Percentiles rank a stretch among this genome's conserved stretches.
Conservation (phyloP, 1,284 basidiomycete species). For the Ceratobasidium sp. region DNA sequence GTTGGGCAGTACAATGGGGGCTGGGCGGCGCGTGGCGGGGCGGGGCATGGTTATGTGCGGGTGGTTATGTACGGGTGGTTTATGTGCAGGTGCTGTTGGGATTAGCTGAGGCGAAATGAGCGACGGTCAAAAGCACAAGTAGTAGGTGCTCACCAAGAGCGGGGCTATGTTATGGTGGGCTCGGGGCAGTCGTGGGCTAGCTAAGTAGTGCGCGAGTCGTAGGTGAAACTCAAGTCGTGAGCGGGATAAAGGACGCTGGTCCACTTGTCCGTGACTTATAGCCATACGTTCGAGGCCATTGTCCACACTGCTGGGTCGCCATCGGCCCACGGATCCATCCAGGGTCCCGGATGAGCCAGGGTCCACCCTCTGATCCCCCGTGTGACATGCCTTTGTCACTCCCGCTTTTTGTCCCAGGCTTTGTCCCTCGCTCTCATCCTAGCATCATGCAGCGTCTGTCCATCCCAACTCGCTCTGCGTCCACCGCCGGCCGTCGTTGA, state of each 20-base stretch:
- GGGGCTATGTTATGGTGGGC: not conserved
- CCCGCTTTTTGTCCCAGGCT: not conserved
- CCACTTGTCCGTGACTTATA: conserved; percentile 13
- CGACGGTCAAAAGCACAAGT: not conserved
- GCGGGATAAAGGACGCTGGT: conserved; percentile 19
- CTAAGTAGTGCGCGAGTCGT: too few species aligned
- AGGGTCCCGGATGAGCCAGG: not conserved
- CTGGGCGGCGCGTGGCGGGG: conserved; percentile 14
- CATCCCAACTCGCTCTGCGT: not conserved
- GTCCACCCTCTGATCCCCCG: not conserved
- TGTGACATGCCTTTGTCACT: conserved; percentile 15
- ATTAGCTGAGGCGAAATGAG: not conserved
- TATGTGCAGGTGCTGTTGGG: not conserved
- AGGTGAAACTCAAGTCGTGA: conserved; percentile 5
- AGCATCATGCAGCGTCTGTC: not conserved
- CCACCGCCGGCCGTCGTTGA: conserved; percentile 2
- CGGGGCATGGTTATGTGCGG: conserved; percentile 10
- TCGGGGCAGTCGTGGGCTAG: not conserved
- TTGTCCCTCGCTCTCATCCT: not conserved
- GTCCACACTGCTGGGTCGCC: not conserved
- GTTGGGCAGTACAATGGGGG: conserved; percentile 16
- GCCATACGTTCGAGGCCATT: not conserved
- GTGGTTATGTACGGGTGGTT: too few species aligned
- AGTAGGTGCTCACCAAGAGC: not conserved
- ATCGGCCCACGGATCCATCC: not conserved